Conservation (phyloP, 73 alveolate species). For the Tetrahymena malaccensis region DNA sequence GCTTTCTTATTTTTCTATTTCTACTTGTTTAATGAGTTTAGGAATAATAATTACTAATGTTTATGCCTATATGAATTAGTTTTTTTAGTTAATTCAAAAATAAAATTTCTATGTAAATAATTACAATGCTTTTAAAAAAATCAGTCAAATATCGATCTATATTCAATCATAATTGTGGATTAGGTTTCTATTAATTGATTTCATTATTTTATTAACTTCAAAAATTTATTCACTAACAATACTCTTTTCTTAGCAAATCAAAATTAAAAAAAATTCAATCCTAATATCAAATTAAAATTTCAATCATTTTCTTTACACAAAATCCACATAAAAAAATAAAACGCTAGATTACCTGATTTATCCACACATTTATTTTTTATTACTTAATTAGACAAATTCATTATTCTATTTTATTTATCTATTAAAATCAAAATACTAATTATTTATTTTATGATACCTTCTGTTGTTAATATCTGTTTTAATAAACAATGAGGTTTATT, state of each 20-base stretch:
- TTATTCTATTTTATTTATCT: too few relatives aligned
- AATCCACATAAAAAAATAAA: neutral
- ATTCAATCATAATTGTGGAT: too few relatives aligned
- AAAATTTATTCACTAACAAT: too few relatives aligned
- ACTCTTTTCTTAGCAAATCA: neutral
- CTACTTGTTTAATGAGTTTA: neutral
- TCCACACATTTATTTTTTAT: neutral
- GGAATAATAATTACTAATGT: too few relatives aligned
- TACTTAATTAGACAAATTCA: too few relatives aligned
- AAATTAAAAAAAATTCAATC: neutral
- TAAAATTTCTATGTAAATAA: neutral
- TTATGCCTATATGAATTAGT: too few relatives aligned
- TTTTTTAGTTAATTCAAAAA: too few relatives aligned
- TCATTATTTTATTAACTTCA: neutral
- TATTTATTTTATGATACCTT: too few relatives aligned
- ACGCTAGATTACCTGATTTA: neutral
- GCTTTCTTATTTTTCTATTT: neutral
- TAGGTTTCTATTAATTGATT: too few relatives aligned
- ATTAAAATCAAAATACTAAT: too few relatives aligned
- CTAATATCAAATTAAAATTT: neutral
- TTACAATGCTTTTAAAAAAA: neutral
- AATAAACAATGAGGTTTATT: too few relatives aligned
- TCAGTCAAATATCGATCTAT: neutral
- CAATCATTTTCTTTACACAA: neutral
- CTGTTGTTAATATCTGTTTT: too few relatives aligned